Evolutionary conservation across 2,329 filamentous ascomycete species (phyloP).

Genomic region (Colletotrichum liriopes): DNA sequence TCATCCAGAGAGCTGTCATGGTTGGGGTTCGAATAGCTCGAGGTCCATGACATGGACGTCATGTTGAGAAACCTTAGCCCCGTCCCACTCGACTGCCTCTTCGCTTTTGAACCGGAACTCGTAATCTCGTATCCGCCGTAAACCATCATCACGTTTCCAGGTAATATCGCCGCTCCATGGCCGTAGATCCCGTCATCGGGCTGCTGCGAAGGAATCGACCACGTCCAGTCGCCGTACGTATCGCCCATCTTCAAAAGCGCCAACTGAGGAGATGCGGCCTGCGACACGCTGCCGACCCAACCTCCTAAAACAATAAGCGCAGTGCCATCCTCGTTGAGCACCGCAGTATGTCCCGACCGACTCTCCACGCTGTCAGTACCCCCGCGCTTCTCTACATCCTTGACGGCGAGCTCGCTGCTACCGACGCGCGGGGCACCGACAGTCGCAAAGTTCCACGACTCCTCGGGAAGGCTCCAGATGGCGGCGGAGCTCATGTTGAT

Average conservation of each 20-base stretch:
- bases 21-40: conserved; percentile 65
- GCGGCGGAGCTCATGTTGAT: conserved; percentile 96
- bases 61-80: conserved; percentile 69
- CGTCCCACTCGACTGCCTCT: conserved; percentile 52
- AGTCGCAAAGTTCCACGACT: conserved; percentile 86
- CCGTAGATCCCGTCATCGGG: conserved; percentile 70
- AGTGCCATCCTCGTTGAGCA: conserved; percentile 83
- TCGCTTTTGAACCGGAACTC: conserved; percentile 50
- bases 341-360: conserved; percentile 89
- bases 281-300: conserved; percentile 88
- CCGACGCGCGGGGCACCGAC: conserved; percentile 58
- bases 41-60: conserved; percentile 69
- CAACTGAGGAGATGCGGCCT: conserved; percentile 86
- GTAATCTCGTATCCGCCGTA: conserved; percentile 74
- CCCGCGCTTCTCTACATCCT: conserved; percentile 51
- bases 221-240: conserved; percentile 82
- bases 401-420: conserved; percentile 71
- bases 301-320: conserved; percentile 88
- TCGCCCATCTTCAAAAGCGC: conserved; percentile 82
- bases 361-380: conserved; percentile 73
- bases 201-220: conserved; percentile 73
- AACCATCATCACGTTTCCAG: conserved; percentile 79
- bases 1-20: conserved; percentile 36
- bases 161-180: conserved; percentile 74
- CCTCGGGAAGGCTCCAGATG: conserved; percentile 87